phyloP scores from a whole-genome alignment of 495 filamentous ascomycete species.

The Daldinia childiae region DNA sequence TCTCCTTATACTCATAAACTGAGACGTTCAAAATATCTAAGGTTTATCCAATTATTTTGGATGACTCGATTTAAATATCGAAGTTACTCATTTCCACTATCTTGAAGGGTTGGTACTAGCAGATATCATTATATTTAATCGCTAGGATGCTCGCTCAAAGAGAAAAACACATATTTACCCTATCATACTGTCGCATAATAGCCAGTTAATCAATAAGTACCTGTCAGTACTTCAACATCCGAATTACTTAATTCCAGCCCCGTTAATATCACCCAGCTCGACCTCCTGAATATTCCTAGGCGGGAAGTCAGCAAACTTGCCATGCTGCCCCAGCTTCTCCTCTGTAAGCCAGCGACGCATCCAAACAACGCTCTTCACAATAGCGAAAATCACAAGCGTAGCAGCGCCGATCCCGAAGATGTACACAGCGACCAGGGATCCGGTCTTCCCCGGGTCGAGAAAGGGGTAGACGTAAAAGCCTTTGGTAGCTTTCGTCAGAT shows the following conservation, averaged over 20 bases:
- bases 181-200: neutral
- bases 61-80: too few relatives aligned
- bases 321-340: constrained; percentile 56
- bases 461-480: constrained; percentile 81
- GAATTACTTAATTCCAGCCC: neutral
- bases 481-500: constrained; percentile 72
- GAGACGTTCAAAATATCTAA: too few relatives aligned
- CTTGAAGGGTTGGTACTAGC: too few relatives aligned
- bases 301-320: constrained; percentile 51
- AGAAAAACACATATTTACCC: neutral
- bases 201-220: neutral
- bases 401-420: constrained; percentile 71
- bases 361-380: constrained; percentile 59
- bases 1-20: too few relatives aligned
- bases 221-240: neutral
- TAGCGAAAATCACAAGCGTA: constrained; percentile 69
- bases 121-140: too few relatives aligned
- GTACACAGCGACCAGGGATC: constrained; percentile 61
- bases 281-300: neutral
- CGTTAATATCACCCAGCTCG: neutral
- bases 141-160: too few relatives aligned
- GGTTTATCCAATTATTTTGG: too few relatives aligned
- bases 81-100: too few relatives aligned
- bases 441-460: constrained; percentile 64
- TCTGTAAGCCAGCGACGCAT: constrained; percentile 62